Evolutionary conservation across 352 stramenopile genomes (phyloP).

Genomic region (Phytophthora melonis): DNA sequence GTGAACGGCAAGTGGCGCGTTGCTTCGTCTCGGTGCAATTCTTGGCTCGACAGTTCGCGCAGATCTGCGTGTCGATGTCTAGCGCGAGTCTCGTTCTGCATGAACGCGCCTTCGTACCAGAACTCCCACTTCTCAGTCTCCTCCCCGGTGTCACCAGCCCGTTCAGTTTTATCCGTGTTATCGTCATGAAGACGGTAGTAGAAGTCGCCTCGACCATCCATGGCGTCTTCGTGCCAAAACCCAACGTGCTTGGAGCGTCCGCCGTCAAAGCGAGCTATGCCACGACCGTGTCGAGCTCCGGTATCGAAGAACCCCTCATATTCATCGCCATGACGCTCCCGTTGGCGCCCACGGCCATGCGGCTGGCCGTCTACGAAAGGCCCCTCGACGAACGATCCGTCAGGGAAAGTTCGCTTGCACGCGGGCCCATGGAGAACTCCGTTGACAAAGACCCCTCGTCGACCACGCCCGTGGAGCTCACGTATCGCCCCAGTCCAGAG

Average conservation of each 20-base stretch:
- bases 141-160: slow-evolving; percentile 6
- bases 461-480: slow-evolving; percentile 67
- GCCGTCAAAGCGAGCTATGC: slow-evolving; percentile 47
- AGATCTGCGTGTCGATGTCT: slow-evolving; percentile 68
- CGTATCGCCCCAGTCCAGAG: slow-evolving; percentile 63
- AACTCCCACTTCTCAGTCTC: slow-evolving; percentile 54
- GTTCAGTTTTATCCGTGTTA: not conserved
- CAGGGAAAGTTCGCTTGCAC: slow-evolving; percentile 56
- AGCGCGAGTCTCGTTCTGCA: slow-evolving; percentile 63
- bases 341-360: slow-evolving; percentile 49
- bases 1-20: slow-evolving; percentile 57
- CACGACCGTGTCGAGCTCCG: slow-evolving; percentile 57
- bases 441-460: slow-evolving; percentile 73
- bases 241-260: slow-evolving; percentile 57
- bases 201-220: slow-evolving; percentile 69
- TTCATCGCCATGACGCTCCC: slow-evolving; percentile 56
- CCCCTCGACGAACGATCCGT: slow-evolving; percentile 58
- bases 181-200: slow-evolving; percentile 43
- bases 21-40: slow-evolving; percentile 13
- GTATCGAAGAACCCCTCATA: slow-evolving; percentile 74
- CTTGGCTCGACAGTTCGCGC: slow-evolving; percentile 25
- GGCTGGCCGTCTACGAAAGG: slow-evolving; percentile 57
- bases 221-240: slow-evolving; percentile 74
- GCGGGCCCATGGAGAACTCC: slow-evolving; percentile 61
- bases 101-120: slow-evolving; percentile 81